A percentile compares a stretch with the other conserved stretches of the same genome.
Conservation (phyloP, 2,329 filamentous ascomycete species). For the Ilyonectria robusta region DNA sequence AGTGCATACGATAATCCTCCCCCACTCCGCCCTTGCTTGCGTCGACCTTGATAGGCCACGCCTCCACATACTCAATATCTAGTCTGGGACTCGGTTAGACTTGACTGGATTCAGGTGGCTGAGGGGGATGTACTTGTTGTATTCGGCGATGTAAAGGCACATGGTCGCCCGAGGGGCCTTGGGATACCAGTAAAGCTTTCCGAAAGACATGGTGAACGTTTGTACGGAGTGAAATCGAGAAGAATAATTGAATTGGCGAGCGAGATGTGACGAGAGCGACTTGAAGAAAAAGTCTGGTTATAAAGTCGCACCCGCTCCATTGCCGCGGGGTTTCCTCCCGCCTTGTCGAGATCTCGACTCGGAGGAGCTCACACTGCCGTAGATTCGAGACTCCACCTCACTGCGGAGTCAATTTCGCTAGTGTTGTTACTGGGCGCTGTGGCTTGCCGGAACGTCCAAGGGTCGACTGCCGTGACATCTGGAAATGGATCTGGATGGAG, state of each 20-base stretch:
- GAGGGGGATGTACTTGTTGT: constrained; percentile 22
- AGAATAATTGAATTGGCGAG: neutral
- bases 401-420: neutral
- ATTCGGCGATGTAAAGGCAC: constrained; percentile 31
- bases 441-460: too few relatives aligned
- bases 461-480: neutral
- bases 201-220: constrained; percentile 12
- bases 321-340: neutral
- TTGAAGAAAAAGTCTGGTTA: neutral
- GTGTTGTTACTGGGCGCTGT: neutral
- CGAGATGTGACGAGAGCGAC: neutral
- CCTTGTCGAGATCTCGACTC: neutral
- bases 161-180: constrained; percentile 31
- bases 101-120: neutral
- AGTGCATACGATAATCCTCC: constrained; percentile 15
- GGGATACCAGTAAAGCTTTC: constrained; percentile 32
- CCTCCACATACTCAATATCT: constrained; percentile 27
- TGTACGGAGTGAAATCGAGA: neutral
- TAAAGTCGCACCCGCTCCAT: neutral
- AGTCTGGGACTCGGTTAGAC: neutral
- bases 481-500: neutral
- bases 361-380: neutral
- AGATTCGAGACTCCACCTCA: neutral
- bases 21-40: constrained; percentile 30
- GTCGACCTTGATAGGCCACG: constrained; percentile 32